phyloP scores from a whole-genome alignment of 495 filamentous ascomycete genomes.

The Lasiosphaeriaceae sp. region DNA sequence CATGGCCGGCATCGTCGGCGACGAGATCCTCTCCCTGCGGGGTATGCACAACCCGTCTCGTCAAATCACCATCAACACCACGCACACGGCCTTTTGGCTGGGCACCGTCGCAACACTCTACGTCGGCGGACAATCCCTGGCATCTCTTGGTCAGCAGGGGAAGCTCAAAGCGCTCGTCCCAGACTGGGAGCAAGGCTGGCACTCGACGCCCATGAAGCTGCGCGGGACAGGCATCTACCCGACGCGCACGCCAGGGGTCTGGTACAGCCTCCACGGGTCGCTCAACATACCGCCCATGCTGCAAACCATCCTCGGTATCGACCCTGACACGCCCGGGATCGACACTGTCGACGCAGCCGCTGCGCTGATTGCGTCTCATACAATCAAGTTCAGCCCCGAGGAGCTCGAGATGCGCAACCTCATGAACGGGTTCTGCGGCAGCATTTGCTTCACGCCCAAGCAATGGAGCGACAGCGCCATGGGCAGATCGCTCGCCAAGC shows the following conservation, averaged over 20 bases:
- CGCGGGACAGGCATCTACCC: constrained; percentile 23
- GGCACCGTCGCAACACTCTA: constrained; percentile 13
- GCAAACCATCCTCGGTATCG: constrained; percentile 13
- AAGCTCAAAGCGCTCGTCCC: constrained; percentile 5
- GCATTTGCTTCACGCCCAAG: constrained; percentile 24
- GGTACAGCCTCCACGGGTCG: constrained; percentile 24
- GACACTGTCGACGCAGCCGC: constrained; percentile 18
- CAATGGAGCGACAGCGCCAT: constrained; percentile 16
- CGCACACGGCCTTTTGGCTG: constrained; percentile 22
- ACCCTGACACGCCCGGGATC: constrained; percentile 14
- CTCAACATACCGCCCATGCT: constrained; percentile 18
- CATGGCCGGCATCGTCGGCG: constrained; percentile 25
- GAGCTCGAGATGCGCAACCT: constrained; percentile 26
- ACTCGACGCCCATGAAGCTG: constrained; percentile 8
- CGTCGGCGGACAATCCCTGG: constrained; percentile 6
- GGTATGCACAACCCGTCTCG: constrained; percentile 4
- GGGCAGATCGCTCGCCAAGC: constrained; percentile 17
- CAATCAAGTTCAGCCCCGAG: constrained; percentile 5
- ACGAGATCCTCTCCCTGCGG: constrained; percentile 25
- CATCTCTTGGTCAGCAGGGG: not conserved
- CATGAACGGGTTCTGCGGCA: constrained; percentile 22
- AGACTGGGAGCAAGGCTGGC: constrained; percentile 19
- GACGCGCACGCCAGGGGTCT: constrained; percentile 15
- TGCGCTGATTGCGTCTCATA: constrained; percentile 13
- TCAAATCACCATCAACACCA: constrained; percentile 21